Percentiles rank a stretch among this genome's conserved stretches.
Evolutionary conservation across 2,329 filamentous ascomycete species (phyloP).

Genomic region (Diplodia seriata): DNA sequence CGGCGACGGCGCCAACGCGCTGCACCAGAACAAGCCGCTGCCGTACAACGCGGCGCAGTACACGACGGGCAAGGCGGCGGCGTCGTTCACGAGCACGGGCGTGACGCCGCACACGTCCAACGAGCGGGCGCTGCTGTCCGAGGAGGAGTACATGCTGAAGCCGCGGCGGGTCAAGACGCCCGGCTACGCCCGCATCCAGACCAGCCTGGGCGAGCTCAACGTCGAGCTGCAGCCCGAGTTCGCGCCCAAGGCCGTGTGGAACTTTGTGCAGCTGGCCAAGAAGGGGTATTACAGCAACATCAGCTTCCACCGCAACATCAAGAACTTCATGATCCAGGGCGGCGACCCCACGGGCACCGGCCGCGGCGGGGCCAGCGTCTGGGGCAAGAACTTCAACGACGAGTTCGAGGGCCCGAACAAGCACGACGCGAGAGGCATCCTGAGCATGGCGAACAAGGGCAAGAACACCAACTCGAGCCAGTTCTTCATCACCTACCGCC

Average conservation of each 20-base stretch:
- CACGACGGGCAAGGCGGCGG: conserved; percentile 88
- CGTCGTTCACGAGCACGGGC: conserved; percentile 94
- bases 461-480: conserved; percentile 97
- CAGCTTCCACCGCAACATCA: conserved; percentile 90
- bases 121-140: conserved; percentile 83
- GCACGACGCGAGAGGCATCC: conserved; percentile 79
- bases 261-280: conserved; percentile 87
- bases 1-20: not conserved
- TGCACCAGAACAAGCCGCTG: conserved; percentile 46
- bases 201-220: conserved; percentile 82
- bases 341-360: conserved; percentile 94
- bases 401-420: conserved; percentile 88
- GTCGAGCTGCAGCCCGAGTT: conserved; percentile 90
- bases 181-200: conserved; percentile 89
- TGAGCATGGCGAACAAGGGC: conserved; percentile 98
- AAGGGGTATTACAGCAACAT: conserved; percentile 89
- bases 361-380: conserved; percentile 85
- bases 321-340: conserved; percentile 97
- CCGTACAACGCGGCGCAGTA: conserved; percentile 88
- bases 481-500: conserved; percentile 91
- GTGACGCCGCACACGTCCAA: conserved; percentile 89
- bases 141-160: conserved; percentile 97
- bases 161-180: conserved; percentile 87
- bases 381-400: conserved; percentile 93
- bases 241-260: conserved; percentile 94